These are phyloP conservation scores for Cyclocybe aegerita DNA, from an alignment of 768 basidiomycete genomes.

Conservation along the genomic window DNA sequence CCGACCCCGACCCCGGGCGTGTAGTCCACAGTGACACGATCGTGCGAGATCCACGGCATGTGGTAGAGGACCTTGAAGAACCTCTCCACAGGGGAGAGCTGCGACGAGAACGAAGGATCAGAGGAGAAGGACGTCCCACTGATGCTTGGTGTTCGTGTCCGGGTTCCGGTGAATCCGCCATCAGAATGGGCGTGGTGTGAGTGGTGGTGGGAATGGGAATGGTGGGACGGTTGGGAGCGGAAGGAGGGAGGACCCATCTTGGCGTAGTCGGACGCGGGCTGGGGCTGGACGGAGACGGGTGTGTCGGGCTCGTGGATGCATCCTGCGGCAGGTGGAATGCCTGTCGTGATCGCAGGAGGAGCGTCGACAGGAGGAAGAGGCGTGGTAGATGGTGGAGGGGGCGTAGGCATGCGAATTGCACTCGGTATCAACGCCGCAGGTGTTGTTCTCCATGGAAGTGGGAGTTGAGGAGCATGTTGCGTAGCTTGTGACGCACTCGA, in stretches of 20 bases:
- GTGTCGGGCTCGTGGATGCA: conserved; percentile 14
- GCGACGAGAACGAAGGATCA: conserved; percentile 36
- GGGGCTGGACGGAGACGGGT: conserved; percentile 32
- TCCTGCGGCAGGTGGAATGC: conserved; percentile 5
- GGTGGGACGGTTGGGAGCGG: conserved; percentile 9
- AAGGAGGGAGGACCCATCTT: conserved; percentile 33
- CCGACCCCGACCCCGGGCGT: conserved; percentile 30
- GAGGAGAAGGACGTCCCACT: conserved; percentile 24
- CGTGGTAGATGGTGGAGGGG: neutral
- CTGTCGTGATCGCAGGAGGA: neutral
- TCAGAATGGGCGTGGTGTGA: conserved; percentile 9
- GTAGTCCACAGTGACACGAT: conserved; percentile 46
- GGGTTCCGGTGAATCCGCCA: too few species aligned
- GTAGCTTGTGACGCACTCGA: conserved; percentile 8
- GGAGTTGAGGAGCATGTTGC: too few species aligned
- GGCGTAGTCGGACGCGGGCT: conserved; percentile 33
- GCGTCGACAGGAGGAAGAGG: neutral
- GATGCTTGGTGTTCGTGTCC: conserved; percentile 2
- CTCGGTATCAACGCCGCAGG: conserved; percentile 9
- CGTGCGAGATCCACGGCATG: conserved; percentile 47
- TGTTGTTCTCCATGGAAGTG: conserved; percentile 1
- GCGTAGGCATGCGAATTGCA: neutral
- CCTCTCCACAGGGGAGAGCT: conserved; percentile 38
- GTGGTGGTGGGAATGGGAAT: conserved; percentile 4
- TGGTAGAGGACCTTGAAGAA: conserved; percentile 40